Base-by-base conservation (phyloP, 2,329 filamentous ascomycete genomes). In the Venturia effusa region DNA sequence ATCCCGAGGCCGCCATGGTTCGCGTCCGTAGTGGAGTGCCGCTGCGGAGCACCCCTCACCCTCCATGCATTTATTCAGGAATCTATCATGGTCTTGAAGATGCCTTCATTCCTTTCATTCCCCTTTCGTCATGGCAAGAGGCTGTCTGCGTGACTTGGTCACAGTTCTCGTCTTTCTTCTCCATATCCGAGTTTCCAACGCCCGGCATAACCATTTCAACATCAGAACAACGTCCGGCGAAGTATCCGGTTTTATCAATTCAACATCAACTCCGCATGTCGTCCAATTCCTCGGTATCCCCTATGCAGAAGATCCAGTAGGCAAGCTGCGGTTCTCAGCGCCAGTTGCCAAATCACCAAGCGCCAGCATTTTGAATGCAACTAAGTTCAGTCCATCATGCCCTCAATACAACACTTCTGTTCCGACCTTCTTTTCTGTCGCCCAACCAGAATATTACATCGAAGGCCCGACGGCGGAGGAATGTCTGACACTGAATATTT, bases 311-410 rank as follows among this genome's bases (percentile, higher is more conserved):
- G 82, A 84, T 1, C 84, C 84, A 19, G 74, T 78, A 17, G 83
- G 83, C 1, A 69, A 77, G 55, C 85, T 86, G 68, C 80, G 84
- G 5, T 87, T 87, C 69, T 79, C 84, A 61, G 82, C 78, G 0
- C 84, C 84, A 1, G 84, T 87, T 66, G 82, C 83, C 41, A 66
- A 74, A 61, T 73, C 74, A 61, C 65, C 62, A 32, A 27, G 22
- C 39, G 34, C 39, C 19, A n/a, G 2, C 22, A 27, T 24, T n/a
- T 45, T 61, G 32, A 61, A 45, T 27, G 60, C 60, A 27, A 45
- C 37, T 15, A 22, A 48, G 6, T 45, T 61, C 15, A 24, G 60
- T n/a, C 40, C 60, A 32, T 34, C 60, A 6, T 61, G 60, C 27
- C 41, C 60, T 22, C 60, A 61, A 22, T 43, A 51, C 17, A 61